Percentiles rank a stretch among this genome's conserved stretches.
Evolutionary conservation across 192 early-diverging fungal genomes (phyloP).

Genomic region (Entomortierella chlamydospora): DNA sequence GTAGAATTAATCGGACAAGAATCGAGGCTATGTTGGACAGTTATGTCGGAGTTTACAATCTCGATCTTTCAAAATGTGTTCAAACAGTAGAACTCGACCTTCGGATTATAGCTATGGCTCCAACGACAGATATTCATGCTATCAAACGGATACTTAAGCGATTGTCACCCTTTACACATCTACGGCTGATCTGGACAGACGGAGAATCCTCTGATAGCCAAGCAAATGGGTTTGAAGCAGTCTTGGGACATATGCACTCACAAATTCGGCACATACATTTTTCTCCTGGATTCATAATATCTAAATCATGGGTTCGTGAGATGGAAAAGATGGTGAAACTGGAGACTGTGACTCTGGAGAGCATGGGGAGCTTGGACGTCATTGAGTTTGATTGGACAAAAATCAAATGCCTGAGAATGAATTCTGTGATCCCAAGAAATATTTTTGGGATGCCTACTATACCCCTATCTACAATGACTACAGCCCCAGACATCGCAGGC

Average conservation of each 20-base stretch:
- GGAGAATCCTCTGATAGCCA: constrained; percentile 10
- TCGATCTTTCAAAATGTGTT: constrained; percentile 34
- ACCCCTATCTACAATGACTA: not conserved
- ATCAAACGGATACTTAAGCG: constrained; percentile 21
- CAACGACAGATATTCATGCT: constrained; percentile 5
- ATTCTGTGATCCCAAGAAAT: constrained; percentile 8
- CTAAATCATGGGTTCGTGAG: constrained; percentile 18
- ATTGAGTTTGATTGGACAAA: constrained; percentile 20
- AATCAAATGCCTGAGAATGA: constrained; percentile 8
- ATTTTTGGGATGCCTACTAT: not conserved
- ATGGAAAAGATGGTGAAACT: constrained; percentile 19
- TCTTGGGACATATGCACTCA: constrained; percentile 2
- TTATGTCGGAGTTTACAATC: constrained; percentile 16
- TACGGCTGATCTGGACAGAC: constrained; percentile 20
- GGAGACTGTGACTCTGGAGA: constrained; percentile 15
- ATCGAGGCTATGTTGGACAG: constrained; percentile 31
- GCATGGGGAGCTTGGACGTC: constrained; percentile 3
- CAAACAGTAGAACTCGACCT: constrained; percentile 33
- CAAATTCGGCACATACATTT: constrained; percentile 23
- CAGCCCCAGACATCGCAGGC: not conserved
- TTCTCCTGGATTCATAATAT: constrained; percentile 19
- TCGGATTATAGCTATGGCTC: not conserved
- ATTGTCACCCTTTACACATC: constrained; percentile 31
- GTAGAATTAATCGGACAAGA: constrained; percentile 2
- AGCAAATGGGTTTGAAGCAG: not conserved